phyloP scores from a whole-genome alignment of 306 rosid genomes.

The Glycine soja region DNA sequence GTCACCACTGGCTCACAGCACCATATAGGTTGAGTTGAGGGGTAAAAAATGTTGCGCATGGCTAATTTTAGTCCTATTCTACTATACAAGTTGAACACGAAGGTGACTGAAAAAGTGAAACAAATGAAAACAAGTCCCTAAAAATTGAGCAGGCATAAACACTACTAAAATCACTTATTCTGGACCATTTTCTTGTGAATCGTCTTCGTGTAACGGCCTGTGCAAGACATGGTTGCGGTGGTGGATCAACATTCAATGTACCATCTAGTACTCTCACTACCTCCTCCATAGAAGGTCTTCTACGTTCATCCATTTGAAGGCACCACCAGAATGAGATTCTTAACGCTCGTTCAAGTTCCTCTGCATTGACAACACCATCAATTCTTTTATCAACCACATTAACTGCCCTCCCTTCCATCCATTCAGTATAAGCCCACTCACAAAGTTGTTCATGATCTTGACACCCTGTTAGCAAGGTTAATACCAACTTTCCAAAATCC shows the following conservation, averaged over 20 bases:
- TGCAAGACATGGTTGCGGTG: conserved; percentile 67
- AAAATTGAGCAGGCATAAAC: conserved; percentile 44
- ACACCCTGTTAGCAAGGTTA: conserved; percentile 63
- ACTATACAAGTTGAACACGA: conserved; percentile 52
- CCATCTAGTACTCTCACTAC: conserved; percentile 84
- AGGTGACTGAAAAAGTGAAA: conserved; percentile 20
- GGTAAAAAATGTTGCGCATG: conserved; percentile 15
- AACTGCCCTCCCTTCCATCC: conserved; percentile 59
- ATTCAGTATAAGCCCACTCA: conserved; percentile 71
- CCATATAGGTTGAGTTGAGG: not conserved
- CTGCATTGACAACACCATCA: conserved; percentile 48
- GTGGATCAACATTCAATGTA: conserved; percentile 68
- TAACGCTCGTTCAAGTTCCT: conserved; percentile 68
- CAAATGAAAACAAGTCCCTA: conserved; percentile 12
- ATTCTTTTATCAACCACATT: conserved; percentile 67
- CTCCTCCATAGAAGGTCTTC: conserved; percentile 79
- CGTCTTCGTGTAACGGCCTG: conserved; percentile 44
- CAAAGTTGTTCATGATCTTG: conserved; percentile 51
- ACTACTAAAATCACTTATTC: conserved; percentile 42
- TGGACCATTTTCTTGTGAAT: conserved; percentile 49
- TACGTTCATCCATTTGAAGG: conserved; percentile 64
- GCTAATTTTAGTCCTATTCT: conserved; percentile 57
- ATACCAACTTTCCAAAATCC: conserved; percentile 74
- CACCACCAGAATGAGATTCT: conserved; percentile 91
- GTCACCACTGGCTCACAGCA: conserved; percentile 17